Evolutionary conservation across 2,329 filamentous ascomycete species (phyloP).

Genomic region (Furcasterigmium sp.): DNA sequence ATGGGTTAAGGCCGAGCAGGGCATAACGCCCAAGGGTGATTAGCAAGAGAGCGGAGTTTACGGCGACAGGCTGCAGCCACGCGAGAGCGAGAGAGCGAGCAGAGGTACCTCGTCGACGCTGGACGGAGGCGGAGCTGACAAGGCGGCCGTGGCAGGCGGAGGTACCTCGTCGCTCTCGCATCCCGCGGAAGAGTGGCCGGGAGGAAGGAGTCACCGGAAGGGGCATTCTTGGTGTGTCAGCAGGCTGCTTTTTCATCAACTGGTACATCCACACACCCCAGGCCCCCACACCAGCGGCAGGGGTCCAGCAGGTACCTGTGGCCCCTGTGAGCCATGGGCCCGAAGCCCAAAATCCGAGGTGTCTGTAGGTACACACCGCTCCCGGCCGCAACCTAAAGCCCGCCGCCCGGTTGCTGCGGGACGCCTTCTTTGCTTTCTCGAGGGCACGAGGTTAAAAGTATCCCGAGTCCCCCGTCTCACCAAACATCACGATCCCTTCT

Average conservation of each 20-base stretch:
- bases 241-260: slow-evolving; percentile 1
- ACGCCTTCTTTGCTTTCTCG: too few relatives aligned
- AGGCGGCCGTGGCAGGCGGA: not conserved
- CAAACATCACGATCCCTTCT: not conserved
- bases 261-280: not conserved
- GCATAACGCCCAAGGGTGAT: not conserved
- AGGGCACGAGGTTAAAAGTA: slow-evolving; percentile 1
- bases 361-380: slow-evolving; percentile 1
- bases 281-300: not conserved
- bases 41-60: not conserved
- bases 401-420: slow-evolving; percentile 1
- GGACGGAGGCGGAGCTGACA: too few relatives aligned
- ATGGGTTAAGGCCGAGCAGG: not conserved
- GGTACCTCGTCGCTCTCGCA: not conserved
- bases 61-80: not conserved
- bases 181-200: not conserved
- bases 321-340: not conserved
- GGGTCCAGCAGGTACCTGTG: not conserved
- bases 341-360: slow-evolving; percentile 4
- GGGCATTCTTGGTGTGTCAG: not conserved
- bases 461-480: not conserved
- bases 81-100: not conserved
- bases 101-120: not conserved
- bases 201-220: not conserved
- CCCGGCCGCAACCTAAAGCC: slow-evolving; percentile 1